Base-by-base conservation (phyloP, 306 rosid species). In the Inga laurina region DNA sequence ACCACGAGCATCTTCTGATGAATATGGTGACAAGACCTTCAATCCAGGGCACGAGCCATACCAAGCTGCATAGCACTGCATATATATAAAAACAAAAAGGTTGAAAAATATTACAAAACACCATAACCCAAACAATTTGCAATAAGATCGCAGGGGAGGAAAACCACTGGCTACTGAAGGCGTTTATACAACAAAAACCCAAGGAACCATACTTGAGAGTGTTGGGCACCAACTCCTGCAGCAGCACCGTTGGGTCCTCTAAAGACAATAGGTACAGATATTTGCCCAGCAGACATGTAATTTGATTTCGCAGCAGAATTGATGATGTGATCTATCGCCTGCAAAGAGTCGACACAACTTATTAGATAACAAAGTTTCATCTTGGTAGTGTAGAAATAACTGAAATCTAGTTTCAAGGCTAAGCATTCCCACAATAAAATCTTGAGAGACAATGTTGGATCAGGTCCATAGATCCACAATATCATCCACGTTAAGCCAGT, bases 161-260 rank as follows among this genome's bases (percentile, higher is more conserved):
- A 78, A 62, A 74, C 9, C 34, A 10, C 73, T 15, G 75, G 72
- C 46, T 39, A 19, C 56, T 22, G 5, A 24, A 67, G 62, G 57
- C 44, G 22, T 74, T 39, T 66, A 35, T 41, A 78, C 72, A 43
- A 71, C 70, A 32, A 86, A 79, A 82, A 78, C 65, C 10, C 11
- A 39, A 74, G 61, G 77, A 86, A 75, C 79, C 89, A 59, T 92
- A 96, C 98, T 13, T 94, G 99, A 89, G 99, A 97, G 87, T 97
- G 99, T 88, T 97, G 99, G 54, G 99, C 99, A 85, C 98, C 99
- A 85, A 97, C 99, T 65, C 99, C 99, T 78, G 99, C 93, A 81
- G 99, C 99, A 78, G 99, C 99, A 81, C 99, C 99, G 65, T 94
- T 97, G 79, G 99, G 99, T 77, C 99, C 99, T 89, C 99, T 92